These are phyloP conservation scores for Zygotorulaspora chibaensis DNA, from an alignment of 805 yeast species.

Conservation along the genomic window DNA sequence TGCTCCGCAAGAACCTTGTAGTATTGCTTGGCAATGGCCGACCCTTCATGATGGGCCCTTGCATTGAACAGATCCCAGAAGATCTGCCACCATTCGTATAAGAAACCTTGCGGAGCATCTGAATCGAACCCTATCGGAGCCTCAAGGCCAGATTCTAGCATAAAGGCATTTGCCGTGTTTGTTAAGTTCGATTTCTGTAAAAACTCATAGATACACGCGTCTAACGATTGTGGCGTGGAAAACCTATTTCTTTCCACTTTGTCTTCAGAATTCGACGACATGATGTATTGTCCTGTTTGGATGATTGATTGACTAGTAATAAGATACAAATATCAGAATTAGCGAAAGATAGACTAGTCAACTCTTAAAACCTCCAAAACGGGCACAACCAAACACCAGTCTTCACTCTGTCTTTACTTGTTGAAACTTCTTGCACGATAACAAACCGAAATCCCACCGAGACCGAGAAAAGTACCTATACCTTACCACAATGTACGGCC, in stretches of 20 bases:
- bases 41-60: slow-evolving; percentile 60
- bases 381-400: neutral
- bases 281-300: neutral
- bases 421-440: neutral
- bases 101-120: slow-evolving; percentile 82
- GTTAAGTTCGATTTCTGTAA: slow-evolving; percentile 66
- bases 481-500: too few species aligned
- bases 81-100: slow-evolving; percentile 94
- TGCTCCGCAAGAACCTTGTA: slow-evolving; percentile 57
- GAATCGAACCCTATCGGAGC: slow-evolving; percentile 16
- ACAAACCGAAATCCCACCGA: neutral
- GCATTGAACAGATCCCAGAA: slow-evolving; percentile 94
- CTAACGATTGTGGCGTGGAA: slow-evolving; percentile 49
- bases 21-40: slow-evolving; percentile 64
- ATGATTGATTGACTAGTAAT: slow-evolving; percentile 3
- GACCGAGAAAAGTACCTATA: too few species aligned
- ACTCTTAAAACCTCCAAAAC: too few species aligned
- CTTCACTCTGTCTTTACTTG: neutral
- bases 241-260: slow-evolving; percentile 3
- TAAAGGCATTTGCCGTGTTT: slow-evolving; percentile 69
- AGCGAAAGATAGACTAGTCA: too few species aligned
- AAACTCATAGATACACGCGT: slow-evolving; percentile 85
- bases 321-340: neutral
- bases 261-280: neutral
- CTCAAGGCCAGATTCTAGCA: slow-evolving; percentile 65